Evolutionary conservation across 345 rosid genomes (phyloP).

Genomic region (Hibiscus tridactylites): DNA sequence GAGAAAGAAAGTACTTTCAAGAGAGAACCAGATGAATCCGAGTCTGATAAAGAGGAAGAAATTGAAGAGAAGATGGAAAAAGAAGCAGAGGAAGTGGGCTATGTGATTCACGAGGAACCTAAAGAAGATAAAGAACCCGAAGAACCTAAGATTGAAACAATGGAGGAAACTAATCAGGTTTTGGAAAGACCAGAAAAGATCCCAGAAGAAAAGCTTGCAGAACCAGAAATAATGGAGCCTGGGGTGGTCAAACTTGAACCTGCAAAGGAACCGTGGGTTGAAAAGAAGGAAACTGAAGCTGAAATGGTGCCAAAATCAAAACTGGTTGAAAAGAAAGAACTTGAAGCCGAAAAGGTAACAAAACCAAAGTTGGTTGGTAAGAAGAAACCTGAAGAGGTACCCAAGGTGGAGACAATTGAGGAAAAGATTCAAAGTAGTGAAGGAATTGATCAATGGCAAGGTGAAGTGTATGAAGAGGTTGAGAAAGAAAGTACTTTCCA

Average conservation of each 20-base stretch:
- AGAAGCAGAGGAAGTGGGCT: background rate
- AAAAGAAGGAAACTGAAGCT: conserved; percentile 1
- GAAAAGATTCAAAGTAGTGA: background rate
- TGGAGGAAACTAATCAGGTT: conserved; percentile 7
- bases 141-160: background rate
- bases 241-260: background rate
- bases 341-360: background rate
- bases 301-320: background rate
- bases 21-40: background rate
- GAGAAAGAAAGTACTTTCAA: background rate
- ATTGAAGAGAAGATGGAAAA: background rate
- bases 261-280: background rate
- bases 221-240: background rate
- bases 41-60: background rate
- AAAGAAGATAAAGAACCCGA: conserved; percentile 9
- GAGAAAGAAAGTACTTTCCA: background rate
- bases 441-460: background rate
- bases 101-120: conserved; percentile 13
- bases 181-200: background rate
- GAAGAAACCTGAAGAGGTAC: too few relatives aligned
- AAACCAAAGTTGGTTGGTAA: too few relatives aligned
- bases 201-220: conserved; percentile 7
- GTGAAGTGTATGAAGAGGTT: conserved; percentile 4
- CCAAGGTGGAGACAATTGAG: background rate
- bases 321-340: background rate